Conservation (phyloP, 2,329 filamentous ascomycete genomes). For the Ophiostoma australiae region DNA sequence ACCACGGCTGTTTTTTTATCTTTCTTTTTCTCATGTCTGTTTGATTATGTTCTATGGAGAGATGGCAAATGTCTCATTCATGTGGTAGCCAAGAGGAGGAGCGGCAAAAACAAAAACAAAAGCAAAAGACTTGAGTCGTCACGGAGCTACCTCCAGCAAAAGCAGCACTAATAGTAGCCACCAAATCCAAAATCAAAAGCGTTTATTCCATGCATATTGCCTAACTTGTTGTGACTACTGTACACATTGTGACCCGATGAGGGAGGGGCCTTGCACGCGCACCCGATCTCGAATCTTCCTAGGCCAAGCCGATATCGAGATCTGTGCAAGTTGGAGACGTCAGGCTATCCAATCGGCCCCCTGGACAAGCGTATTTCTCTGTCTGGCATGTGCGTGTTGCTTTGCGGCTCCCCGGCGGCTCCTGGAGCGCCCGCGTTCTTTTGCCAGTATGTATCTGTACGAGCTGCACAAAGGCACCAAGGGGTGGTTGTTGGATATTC, state of each 20-base stretch:
- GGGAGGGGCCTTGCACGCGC: too few species aligned
- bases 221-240: not conserved
- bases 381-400: too few species aligned
- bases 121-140: not conserved
- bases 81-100: not conserved
- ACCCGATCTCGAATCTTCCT: not conserved
- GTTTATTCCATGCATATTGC: not conserved
- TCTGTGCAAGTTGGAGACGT: not conserved
- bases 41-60: not conserved
- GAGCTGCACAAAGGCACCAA: not conserved
- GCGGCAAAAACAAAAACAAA: not conserved
- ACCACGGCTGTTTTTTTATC: slow-evolving; percentile 22
- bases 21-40: not conserved
- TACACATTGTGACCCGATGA: too few species aligned
- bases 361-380: not conserved
- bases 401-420: not conserved
- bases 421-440: not conserved
- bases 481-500: not conserved
- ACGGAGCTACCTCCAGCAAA: not conserved
- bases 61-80: not conserved
- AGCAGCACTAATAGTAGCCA: not conserved
- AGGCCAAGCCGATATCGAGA: not conserved
- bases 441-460: not conserved
- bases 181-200: not conserved
- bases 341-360: not conserved